A percentile compares a stretch with the other conserved stretches of the same genome.
Evolutionary conservation across 2,329 filamentous ascomycete genomes (phyloP).

Genomic region (Epichloe aotearoae): DNA sequence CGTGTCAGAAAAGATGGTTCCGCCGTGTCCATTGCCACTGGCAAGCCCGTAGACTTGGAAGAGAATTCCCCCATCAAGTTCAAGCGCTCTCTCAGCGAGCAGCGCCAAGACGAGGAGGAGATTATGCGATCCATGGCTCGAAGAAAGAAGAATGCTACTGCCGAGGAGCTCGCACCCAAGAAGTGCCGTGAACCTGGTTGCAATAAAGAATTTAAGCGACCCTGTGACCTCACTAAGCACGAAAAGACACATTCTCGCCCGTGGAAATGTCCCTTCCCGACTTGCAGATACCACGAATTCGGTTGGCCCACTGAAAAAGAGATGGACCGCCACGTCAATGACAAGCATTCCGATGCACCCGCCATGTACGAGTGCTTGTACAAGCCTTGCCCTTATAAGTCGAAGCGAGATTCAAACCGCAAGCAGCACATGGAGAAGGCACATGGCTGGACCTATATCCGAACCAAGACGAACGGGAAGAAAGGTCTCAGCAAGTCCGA

Average conservation of each 20-base stretch:
- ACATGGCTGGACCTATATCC: slow-evolving; percentile 79
- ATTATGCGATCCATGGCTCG: slow-evolving; percentile 89
- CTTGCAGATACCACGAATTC: slow-evolving; percentile 80
- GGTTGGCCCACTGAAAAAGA: slow-evolving; percentile 96
- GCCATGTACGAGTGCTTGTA: slow-evolving; percentile 74
- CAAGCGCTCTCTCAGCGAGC: slow-evolving; percentile 55
- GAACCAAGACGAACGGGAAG: slow-evolving; percentile 84
- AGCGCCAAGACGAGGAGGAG: slow-evolving; percentile 65
- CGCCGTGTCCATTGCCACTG: slow-evolving; percentile 63
- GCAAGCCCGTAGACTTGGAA: slow-evolving; percentile 44
- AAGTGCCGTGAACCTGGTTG: slow-evolving; percentile 64
- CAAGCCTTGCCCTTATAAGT: slow-evolving; percentile 79
- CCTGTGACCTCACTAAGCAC: slow-evolving; percentile 96
- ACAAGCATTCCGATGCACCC: slow-evolving; percentile 78
- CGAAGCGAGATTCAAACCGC: slow-evolving; percentile 91
- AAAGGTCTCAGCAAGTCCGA: slow-evolving; percentile 32
- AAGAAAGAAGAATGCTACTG: slow-evolving; percentile 82
- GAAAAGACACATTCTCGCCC: slow-evolving; percentile 95
- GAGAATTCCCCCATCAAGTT: slow-evolving; percentile 36
- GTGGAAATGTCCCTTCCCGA: slow-evolving; percentile 74
- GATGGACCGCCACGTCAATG: slow-evolving; percentile 87
- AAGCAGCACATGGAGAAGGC: slow-evolving; percentile 99
- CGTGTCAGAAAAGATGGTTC: slow-evolving; percentile 70
- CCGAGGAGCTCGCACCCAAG: slow-evolving; percentile 70
- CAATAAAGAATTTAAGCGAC: slow-evolving; percentile 86